Conservation (phyloP, 2,329 filamentous ascomycete species). For the Samsoniella hepiali region DNA sequence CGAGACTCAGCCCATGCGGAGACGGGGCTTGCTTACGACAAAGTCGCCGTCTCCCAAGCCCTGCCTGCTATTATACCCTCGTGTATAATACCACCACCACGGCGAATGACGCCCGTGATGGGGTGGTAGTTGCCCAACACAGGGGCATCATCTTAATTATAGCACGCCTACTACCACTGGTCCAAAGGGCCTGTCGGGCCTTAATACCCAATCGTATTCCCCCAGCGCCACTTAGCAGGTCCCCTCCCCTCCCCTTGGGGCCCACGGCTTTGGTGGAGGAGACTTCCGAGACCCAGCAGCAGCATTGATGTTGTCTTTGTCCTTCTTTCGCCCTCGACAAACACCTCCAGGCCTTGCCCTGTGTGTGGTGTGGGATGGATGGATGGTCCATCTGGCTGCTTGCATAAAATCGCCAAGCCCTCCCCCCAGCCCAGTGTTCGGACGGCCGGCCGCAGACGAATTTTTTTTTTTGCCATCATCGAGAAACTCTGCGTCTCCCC, state of each 20-base stretch:
- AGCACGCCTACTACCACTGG: neutral
- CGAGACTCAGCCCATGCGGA: constrained; percentile 17
- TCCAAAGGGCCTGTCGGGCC: neutral
- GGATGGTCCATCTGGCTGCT: neutral
- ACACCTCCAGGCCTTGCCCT: no score
- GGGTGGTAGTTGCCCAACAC: constrained; percentile 1
- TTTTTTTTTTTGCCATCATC: neutral
- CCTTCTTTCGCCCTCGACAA: no score
- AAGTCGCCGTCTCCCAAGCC: neutral
- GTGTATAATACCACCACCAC: constrained; percentile 5
- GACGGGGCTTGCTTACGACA: constrained; percentile 10
- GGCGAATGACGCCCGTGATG: neutral
- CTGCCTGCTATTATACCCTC: neutral
- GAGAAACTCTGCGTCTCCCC: neutral
- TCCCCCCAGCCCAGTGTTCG: neutral
- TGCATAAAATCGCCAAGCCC: constrained; percentile 3
- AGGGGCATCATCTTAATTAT: constrained; percentile 1
- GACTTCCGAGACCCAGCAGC: neutral
- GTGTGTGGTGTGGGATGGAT: neutral
- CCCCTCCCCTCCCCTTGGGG: neutral
- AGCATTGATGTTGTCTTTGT: neutral
- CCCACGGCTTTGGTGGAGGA: neutral
- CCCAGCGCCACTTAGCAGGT: neutral
- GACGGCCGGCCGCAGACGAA: neutral
- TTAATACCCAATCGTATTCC: constrained; percentile 12